These are phyloP conservation scores for Nakazawaea peltata DNA, from an alignment of 805 yeast species.

Conservation along the genomic window DNA sequence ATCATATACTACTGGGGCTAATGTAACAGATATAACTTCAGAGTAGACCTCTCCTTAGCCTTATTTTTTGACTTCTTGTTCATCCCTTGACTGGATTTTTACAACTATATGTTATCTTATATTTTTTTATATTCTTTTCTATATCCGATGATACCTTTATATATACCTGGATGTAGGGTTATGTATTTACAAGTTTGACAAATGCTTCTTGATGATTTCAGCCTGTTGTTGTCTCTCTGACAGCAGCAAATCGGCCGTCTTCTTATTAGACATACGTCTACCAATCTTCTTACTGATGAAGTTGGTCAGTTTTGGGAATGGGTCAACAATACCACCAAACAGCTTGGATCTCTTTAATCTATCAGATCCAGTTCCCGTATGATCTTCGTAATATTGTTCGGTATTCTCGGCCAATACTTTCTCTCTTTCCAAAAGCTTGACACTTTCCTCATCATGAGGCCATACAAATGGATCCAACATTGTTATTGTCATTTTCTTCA, in stretches of 20 bases:
- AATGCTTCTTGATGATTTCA: slow-evolving; percentile 30
- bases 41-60: no score
- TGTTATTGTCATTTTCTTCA: slow-evolving; percentile 94
- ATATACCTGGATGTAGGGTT: not conserved
- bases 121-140: not conserved
- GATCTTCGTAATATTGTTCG: slow-evolving; percentile 43
- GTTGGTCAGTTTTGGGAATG: slow-evolving; percentile 52
- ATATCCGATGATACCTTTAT: not conserved
- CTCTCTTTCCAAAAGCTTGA: slow-evolving; percentile 24
- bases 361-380: slow-evolving; percentile 57
- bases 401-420: slow-evolving; percentile 25
- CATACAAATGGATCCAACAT: slow-evolving; percentile 94
- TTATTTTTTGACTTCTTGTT: no score
- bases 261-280: slow-evolving; percentile 38
- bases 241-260: slow-evolving; percentile 23
- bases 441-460: slow-evolving; percentile 56
- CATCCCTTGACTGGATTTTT: no score
- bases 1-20: no score
- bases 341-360: slow-evolving; percentile 57
- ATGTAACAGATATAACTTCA: no score
- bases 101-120: no score
- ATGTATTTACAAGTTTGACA: slow-evolving; percentile 11
- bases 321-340: slow-evolving; percentile 60
- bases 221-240: slow-evolving; percentile 20
- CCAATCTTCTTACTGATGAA: slow-evolving; percentile 47